Evolutionary conservation across 106 monocot species (phyloP), one percentile per base, ranked within the genome.

Genomic region (Dendrobium officinale): DNA sequence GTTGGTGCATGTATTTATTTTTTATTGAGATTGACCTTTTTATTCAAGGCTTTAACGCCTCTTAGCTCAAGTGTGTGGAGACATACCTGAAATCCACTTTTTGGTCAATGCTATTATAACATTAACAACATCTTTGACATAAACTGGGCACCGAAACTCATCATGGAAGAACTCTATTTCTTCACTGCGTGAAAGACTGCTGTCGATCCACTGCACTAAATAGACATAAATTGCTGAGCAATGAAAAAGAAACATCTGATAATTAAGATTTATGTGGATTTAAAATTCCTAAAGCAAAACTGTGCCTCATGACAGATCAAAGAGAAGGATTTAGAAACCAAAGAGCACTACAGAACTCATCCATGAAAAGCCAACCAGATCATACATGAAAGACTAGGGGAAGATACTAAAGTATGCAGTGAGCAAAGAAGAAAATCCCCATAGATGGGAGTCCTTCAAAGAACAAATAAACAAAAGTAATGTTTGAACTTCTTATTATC

Each of bases 121-220:
- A 81, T 83, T 55, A 73, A 94, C 92, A 45, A 97, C 83, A 78
- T 94, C 96, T 77, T 90, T 88, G 54, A 97, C 90, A 88, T 89
- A 94, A 42, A 98, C 84, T 17, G 97, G 97, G 77, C 94, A 98
- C 15, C 97, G 90, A 77, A 87, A 92, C 77, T 98, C 97, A 83
- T 98, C 94, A 80, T 88, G 82, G 79, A 94, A 98, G 84, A 98
- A 94, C 42, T 94, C 89, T 87, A 89, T 89, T 88, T 92, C 88
- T 22, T 85, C 80, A 29, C 89, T 80, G 42, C 78, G 66, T 74
- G 89, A 88, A 78, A 98, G 88, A 51, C 84, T 82, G 74, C 72
- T 70, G 55, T 98, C 92, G 61, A 98, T 98, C 97, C 97, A 98
- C 97, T 98, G 82, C 89, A 92, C 29, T 33, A 81, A 27, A 86